Conservation (phyloP, 805 yeast species). For the Candida maris region DNA sequence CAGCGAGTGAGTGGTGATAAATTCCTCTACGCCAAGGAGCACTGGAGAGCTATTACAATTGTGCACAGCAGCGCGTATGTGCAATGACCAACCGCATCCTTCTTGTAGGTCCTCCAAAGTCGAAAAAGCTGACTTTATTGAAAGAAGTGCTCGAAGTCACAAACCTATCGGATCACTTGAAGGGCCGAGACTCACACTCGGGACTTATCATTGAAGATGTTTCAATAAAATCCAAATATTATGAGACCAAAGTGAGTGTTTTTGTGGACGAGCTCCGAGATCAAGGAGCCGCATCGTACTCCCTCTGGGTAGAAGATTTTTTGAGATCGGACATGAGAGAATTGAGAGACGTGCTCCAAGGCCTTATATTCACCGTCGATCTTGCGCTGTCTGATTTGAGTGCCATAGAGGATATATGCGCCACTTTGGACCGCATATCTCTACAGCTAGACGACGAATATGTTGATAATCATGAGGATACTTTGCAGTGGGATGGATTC, state of each 20-base stretch:
- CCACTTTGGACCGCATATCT: constrained; percentile 20
- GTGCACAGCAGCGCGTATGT: too few relatives aligned
- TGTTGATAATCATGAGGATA: constrained; percentile 15
- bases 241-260: constrained; percentile 23
- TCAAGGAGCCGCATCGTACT: constrained; percentile 22
- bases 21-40: too few relatives aligned
- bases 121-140: constrained; percentile 36
- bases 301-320: constrained; percentile 40
- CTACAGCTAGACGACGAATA: constrained; percentile 21
- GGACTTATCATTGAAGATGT: constrained; percentile 27
- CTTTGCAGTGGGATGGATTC: constrained; percentile 34
- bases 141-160: constrained; percentile 21
- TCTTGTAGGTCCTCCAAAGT: constrained; percentile 40
- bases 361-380: constrained; percentile 41
- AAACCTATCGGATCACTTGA: constrained; percentile 21
- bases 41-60: too few relatives aligned
- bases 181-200: constrained; percentile 14
- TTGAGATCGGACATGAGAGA: constrained; percentile 35
- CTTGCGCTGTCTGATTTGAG: constrained; percentile 4
- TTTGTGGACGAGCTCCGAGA: constrained; percentile 31
- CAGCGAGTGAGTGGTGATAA: too few relatives aligned
- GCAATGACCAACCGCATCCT: constrained; percentile 37
- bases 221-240: constrained; percentile 24
- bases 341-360: constrained; percentile 44
- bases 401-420: constrained; percentile 12